phyloP scores from a whole-genome alignment of 2,329 filamentous ascomycete genomes.

The Apiospora saccharicola region DNA sequence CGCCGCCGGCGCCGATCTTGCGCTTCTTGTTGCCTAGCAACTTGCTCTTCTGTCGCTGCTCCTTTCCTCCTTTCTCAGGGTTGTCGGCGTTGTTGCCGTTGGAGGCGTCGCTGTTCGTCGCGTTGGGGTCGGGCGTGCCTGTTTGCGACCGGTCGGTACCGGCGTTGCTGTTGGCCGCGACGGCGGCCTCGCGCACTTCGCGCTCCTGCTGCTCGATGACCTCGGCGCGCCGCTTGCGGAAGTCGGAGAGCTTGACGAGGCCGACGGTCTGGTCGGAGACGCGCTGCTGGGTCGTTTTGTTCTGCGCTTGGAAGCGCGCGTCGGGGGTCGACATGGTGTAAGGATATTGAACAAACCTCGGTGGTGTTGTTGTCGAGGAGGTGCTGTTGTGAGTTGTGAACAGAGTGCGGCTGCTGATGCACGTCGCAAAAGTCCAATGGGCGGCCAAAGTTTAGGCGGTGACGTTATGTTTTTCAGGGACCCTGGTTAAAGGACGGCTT shows the following conservation, averaged over 20 bases:
- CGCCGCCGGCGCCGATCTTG: conserved; percentile 44
- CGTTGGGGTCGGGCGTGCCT: conserved; percentile 53
- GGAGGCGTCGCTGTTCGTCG: conserved; percentile 42
- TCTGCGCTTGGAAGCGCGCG: conserved; percentile 77
- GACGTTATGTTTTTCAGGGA: conserved; percentile 21
- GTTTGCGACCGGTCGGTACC: conserved; percentile 54
- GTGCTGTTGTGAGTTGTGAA: background rate
- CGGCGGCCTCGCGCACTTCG: conserved; percentile 72
- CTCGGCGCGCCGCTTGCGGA: conserved; percentile 93
- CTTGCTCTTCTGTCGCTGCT: conserved; percentile 46
- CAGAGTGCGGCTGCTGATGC: background rate
- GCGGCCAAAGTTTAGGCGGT: background rate
- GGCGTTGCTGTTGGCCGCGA: conserved; percentile 33
- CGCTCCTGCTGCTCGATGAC: conserved; percentile 90
- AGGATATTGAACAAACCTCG: background rate
- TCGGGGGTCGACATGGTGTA: conserved; percentile 36
- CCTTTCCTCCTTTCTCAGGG: conserved; percentile 31
- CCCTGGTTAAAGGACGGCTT: background rate
- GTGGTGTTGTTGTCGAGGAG: background rate
- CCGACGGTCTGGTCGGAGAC: conserved; percentile 89
- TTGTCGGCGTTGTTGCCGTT: conserved; percentile 29
- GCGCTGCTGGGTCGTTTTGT: conserved; percentile 79
- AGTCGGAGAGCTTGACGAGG: conserved; percentile 89
- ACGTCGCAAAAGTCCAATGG: background rate
- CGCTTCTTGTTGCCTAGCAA: conserved; percentile 52